phyloP scores from a whole-genome alignment of 129 eudicot genomes.

The Kitagawia praeruptora region DNA sequence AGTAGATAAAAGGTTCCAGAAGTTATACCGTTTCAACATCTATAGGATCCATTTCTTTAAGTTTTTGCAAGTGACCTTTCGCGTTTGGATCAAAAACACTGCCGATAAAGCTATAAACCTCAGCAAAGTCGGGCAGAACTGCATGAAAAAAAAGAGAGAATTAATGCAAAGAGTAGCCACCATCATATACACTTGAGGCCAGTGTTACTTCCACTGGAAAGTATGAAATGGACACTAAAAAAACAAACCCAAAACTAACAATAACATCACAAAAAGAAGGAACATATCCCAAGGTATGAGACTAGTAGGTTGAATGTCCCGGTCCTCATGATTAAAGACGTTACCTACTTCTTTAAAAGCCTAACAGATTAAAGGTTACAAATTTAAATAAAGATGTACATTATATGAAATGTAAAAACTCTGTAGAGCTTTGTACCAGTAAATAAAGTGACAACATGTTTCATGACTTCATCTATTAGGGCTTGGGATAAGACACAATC shows the following conservation, averaged over 20 bases:
- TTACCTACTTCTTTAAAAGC: too few species aligned
- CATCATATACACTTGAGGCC: neutral
- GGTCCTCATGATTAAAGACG: neutral
- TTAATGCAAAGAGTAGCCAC: neutral
- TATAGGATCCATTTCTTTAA: conserved; percentile 83
- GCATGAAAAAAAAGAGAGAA: conserved; percentile 20
- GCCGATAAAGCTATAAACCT: conserved; percentile 86
- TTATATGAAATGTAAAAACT: neutral
- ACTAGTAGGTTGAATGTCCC: neutral
- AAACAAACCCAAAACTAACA: neutral
- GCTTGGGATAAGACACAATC: neutral
- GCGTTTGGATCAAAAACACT: conserved; percentile 79
- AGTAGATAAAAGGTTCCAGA: neutral
- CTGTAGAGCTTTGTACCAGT: neutral
- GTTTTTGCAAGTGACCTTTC: conserved; percentile 56
- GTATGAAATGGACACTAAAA: neutral
- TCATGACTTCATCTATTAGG: too few species aligned
- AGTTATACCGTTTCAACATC: conserved; percentile 79
- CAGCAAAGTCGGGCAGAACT: conserved; percentile 91
- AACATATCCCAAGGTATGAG: too few species aligned
- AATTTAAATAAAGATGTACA: neutral
- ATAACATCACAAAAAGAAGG: neutral
- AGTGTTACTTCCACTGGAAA: neutral
- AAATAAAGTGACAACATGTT: neutral
- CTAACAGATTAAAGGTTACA: neutral